A percentile compares a stretch with the other conserved stretches of the same genome.
These are phyloP conservation scores for Pseudogymnoascus destructans DNA, from an alignment of 2,329 filamentous ascomycete genomes.

Conservation along the genomic window DNA sequence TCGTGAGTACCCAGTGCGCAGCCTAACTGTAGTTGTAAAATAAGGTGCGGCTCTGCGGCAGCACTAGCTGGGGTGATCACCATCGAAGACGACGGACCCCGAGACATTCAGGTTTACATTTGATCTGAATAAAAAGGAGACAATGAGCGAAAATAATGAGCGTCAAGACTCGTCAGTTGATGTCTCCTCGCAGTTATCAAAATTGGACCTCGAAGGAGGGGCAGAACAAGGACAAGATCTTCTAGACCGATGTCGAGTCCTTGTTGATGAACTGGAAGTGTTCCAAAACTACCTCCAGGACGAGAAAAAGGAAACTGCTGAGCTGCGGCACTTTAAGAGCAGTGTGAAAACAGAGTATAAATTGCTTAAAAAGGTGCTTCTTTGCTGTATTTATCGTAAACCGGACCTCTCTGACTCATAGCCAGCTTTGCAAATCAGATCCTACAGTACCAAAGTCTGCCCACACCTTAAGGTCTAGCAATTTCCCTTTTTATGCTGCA, in stretches of 20 bases:
- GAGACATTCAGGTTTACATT: background rate
- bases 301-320: conserved; percentile 34
- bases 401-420: conserved; percentile 9
- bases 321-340: conserved; percentile 36
- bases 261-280: conserved; percentile 33
- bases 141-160: background rate
- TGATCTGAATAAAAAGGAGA: background rate
- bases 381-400: background rate
- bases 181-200: background rate
- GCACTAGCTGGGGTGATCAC: background rate
- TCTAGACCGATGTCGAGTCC: conserved; percentile 22
- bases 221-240: conserved; percentile 18
- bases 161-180: background rate
- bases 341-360: conserved; percentile 35
- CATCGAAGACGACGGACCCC: background rate
- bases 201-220: conserved; percentile 9
- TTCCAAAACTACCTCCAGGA: conserved; percentile 31
- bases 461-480: conserved; percentile 51
- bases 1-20: too few species aligned
- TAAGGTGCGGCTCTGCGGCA: conserved; percentile 8
- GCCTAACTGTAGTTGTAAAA: background rate
- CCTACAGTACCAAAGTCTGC: conserved; percentile 26
- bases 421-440: conserved; percentile 19
- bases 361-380: conserved; percentile 31
- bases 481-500: conserved; percentile 50